Conservation (phyloP, 192 early-diverging fungal species). For the Podila horticola region DNA sequence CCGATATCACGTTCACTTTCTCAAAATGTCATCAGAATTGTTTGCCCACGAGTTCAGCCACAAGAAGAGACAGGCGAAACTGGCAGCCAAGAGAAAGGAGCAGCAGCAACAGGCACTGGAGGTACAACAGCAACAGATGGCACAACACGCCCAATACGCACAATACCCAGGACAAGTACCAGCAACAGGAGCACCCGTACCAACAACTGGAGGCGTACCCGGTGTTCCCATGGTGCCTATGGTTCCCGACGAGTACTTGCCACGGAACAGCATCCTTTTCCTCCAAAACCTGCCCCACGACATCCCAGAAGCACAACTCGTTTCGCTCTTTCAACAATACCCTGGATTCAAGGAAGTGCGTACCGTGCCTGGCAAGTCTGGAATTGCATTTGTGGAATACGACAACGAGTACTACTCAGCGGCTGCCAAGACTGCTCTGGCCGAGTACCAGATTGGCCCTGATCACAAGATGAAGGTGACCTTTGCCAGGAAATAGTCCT, state of each 20-base stretch:
- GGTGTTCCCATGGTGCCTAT: conserved; percentile 39
- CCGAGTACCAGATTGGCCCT: conserved; percentile 69
- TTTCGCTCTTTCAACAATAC: conserved; percentile 81
- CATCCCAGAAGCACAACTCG: conserved; percentile 69
- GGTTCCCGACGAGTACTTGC: conserved; percentile 78
- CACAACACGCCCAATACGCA: conserved; percentile 17
- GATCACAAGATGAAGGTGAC: conserved; percentile 85
- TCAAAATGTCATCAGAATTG: conserved; percentile 9
- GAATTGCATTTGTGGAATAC: conserved; percentile 98
- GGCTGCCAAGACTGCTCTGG: conserved; percentile 78
- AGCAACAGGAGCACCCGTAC: conserved; percentile 6
- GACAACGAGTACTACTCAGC: conserved; percentile 84
- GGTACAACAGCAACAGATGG: conserved; percentile 35
- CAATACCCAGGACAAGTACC: conserved; percentile 8
- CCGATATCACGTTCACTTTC: background rate
- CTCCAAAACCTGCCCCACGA: conserved; percentile 86
- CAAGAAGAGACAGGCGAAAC: conserved; percentile 31
- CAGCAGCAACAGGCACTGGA: conserved; percentile 21
- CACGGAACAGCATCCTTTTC: conserved; percentile 96
- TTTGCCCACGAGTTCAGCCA: conserved; percentile 47
- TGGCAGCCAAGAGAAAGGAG: conserved; percentile 16
- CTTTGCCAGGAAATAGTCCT: conserved; percentile 79
- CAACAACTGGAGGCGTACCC: background rate
- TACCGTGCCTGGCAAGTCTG: conserved; percentile 88
- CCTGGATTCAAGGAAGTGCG: conserved; percentile 97